Conservation (phyloP, 257 asterid species). For the Gentiana dahurica region DNA sequence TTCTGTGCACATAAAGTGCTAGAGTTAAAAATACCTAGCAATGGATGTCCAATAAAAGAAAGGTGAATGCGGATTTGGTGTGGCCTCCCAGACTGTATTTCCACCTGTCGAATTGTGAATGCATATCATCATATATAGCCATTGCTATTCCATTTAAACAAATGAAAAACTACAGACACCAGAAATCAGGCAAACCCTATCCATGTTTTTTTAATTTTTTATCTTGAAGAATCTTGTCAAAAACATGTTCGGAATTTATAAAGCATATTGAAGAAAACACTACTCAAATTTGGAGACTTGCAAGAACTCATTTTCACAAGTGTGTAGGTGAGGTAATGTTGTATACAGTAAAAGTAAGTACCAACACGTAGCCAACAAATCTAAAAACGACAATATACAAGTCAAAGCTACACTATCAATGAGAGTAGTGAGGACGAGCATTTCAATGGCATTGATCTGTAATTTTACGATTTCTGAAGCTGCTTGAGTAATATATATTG, state of each 20-base stretch:
- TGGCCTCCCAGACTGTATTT: conserved; percentile 96
- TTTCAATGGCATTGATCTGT: not conserved
- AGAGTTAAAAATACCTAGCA: conserved; percentile 26
- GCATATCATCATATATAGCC: not conserved
- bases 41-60: conserved; percentile 79
- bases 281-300: too few relatives aligned
- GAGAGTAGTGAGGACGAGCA: not conserved
- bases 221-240: not conserved
- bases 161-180: not conserved
- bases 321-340: too few relatives aligned
- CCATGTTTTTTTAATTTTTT: not conserved
- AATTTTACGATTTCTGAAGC: not conserved
- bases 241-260: not conserved
- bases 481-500: not conserved
- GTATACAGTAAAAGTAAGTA: not conserved
- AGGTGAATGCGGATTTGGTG: conserved; percentile 98
- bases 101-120: conserved; percentile 35
- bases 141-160: not conserved
- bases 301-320: not conserved
- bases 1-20: too few relatives aligned
- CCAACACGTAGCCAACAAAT: not conserved
- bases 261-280: not conserved
- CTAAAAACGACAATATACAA: not conserved
- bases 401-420: not conserved
- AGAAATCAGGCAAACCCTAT: not conserved